Evolutionary conservation across 257 asterid species (phyloP).

Genomic region (Verbascum thapsus): DNA sequence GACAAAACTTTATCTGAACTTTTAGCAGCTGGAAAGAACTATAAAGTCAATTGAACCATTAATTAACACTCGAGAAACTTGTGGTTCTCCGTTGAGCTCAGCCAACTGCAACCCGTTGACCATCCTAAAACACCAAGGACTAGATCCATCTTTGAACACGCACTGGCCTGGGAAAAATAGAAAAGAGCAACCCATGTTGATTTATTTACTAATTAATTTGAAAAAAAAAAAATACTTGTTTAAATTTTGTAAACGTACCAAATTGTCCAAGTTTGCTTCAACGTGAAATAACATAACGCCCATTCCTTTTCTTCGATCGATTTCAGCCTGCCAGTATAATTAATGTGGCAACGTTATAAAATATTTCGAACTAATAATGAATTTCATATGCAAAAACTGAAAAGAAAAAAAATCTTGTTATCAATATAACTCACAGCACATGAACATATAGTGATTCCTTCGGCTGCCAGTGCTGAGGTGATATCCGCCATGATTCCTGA

Average conservation of each 20-base stretch:
- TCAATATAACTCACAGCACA: conserved; percentile 69
- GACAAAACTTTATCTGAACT: conserved; percentile 60
- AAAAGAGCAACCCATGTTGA: not conserved
- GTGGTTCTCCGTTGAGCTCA: conserved; percentile 50
- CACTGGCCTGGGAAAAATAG: conserved; percentile 48
- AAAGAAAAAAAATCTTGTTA: not conserved
- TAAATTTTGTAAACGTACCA: conserved; percentile 50
- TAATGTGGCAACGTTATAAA: not conserved
- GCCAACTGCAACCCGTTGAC: conserved; percentile 95
- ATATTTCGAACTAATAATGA: not conserved
- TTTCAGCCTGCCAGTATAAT: conserved; percentile 74
- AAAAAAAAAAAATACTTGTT: not conserved
- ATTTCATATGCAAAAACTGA: not conserved
- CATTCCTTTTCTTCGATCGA: conserved; percentile 69
- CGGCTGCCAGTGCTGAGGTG: conserved; percentile 77
- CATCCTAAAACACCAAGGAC: conserved; percentile 87
- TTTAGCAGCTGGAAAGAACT: conserved; percentile 37
- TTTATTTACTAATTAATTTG: not conserved
- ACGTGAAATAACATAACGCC: conserved; percentile 78
- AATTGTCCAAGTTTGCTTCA: conserved; percentile 71
- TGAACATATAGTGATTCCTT: conserved; percentile 70
- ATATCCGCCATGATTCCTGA: conserved; percentile 92
- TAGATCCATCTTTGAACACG: conserved; percentile 70
- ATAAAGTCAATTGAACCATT: conserved; percentile 22
- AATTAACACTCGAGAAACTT: conserved; percentile 60